Evolutionary conservation across 176 grass and related monocot species (phyloP).

Genomic region (Carex parvula): DNA sequence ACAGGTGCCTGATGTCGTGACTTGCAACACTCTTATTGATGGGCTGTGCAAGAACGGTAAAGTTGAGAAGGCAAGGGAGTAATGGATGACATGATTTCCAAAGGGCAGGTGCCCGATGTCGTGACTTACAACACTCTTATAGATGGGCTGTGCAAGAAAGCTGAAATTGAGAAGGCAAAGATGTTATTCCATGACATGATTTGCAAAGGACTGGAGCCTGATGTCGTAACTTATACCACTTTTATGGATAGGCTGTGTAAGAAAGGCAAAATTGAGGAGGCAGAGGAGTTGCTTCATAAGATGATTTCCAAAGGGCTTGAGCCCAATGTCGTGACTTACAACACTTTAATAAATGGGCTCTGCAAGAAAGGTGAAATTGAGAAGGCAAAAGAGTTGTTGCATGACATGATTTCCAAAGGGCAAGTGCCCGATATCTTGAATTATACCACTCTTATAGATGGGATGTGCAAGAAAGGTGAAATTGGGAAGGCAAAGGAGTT

Average conservation of each 20-base stretch:
- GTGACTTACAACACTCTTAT: background rate
- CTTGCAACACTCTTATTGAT: background rate
- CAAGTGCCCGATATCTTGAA: background rate
- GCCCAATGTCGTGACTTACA: slow-evolving; percentile 1
- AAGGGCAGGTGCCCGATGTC: background rate
- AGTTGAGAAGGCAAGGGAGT: background rate
- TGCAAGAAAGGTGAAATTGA: background rate
- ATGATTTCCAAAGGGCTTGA: slow-evolving; percentile 2
- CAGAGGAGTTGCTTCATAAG: background rate
- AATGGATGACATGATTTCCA: background rate
- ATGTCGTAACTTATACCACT: background rate
- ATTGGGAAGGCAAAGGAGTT: background rate
- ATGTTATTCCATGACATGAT: background rate
- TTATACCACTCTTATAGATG: slow-evolving; percentile 2
- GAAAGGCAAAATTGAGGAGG: background rate
- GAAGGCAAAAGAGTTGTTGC: background rate
- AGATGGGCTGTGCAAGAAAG: background rate
- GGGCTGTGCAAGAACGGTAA: background rate
- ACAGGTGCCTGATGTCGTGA: background rate
- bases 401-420: background rate
- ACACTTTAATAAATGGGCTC: slow-evolving; percentile 1
- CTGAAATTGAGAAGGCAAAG: background rate
- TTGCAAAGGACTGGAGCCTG: background rate
- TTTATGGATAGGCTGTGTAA: background rate
- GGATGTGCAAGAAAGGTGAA: slow-evolving; percentile 1